Evolutionary conservation across 306 rosid genomes (phyloP).

Genomic region (Cucurbita maxima): DNA sequence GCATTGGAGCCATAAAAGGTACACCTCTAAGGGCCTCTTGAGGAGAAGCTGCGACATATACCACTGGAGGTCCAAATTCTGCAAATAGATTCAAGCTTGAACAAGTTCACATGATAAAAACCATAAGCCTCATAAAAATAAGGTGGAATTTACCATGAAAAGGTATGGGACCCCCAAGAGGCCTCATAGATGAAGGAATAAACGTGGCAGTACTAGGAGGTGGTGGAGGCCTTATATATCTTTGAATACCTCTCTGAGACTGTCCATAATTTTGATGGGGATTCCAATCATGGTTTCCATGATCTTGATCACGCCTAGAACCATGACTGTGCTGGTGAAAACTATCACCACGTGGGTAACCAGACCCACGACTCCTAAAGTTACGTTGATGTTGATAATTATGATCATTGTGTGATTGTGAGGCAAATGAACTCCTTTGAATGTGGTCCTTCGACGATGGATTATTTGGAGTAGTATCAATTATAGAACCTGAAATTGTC

Average conservation of each 20-base stretch:
- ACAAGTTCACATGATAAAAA: slow-evolving; percentile 3
- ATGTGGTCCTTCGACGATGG: slow-evolving; percentile 35
- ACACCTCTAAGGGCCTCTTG: slow-evolving; percentile 32
- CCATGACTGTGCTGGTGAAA: slow-evolving; percentile 44
- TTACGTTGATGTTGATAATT: slow-evolving; percentile 44
- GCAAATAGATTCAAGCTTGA: slow-evolving; percentile 14
- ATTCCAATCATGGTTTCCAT: slow-evolving; percentile 68
- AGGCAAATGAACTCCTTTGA: slow-evolving; percentile 32
- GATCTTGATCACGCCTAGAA: slow-evolving; percentile 64
- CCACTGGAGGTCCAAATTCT: slow-evolving; percentile 33
- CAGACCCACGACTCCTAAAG: slow-evolving; percentile 37
- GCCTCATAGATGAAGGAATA: slow-evolving; percentile 26
- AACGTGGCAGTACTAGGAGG: slow-evolving; percentile 34
- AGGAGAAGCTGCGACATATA: slow-evolving; percentile 31
- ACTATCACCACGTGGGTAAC: slow-evolving; percentile 62
- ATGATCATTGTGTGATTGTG: slow-evolving; percentile 29
- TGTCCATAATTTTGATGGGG: slow-evolving; percentile 33
- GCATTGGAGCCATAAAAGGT: slow-evolving; percentile 38
- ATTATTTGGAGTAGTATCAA: slow-evolving; percentile 27
- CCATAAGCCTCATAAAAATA: neutral
- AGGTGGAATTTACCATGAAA: slow-evolving; percentile 39
- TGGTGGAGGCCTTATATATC: slow-evolving; percentile 35
- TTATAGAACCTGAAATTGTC: slow-evolving; percentile 16
- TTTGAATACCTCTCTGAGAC: slow-evolving; percentile 32
- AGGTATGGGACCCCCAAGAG: slow-evolving; percentile 38